A percentile compares a stretch with the other conserved stretches of the same genome.
Evolutionary conservation across 495 filamentous ascomycete species (phyloP).

Genomic region (Talaromyces thailandensis): DNA sequence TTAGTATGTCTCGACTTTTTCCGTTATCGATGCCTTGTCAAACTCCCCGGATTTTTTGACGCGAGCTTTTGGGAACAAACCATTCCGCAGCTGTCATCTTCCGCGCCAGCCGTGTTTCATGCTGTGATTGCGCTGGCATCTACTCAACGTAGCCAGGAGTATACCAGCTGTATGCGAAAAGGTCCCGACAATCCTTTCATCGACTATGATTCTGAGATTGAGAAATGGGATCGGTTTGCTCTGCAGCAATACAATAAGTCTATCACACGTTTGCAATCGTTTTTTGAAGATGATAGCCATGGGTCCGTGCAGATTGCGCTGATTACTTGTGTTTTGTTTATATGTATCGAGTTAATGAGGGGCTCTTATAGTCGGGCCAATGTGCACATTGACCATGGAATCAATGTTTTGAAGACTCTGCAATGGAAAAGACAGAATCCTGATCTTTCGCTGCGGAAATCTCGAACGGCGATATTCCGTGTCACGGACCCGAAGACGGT

Average conservation of each 20-base stretch:
- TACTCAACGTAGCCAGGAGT: slow-evolving; percentile 4
- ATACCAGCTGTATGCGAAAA: neutral
- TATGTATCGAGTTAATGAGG: slow-evolving; percentile 10
- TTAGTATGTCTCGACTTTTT: slow-evolving; percentile 49
- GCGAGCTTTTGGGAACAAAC: slow-evolving; percentile 27
- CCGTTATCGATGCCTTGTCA: slow-evolving; percentile 43
- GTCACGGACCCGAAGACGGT: neutral
- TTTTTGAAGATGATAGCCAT: neutral
- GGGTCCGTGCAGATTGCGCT: slow-evolving; percentile 2
- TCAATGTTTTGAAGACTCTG: neutral
- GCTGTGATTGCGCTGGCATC: slow-evolving; percentile 8
- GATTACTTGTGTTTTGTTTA: slow-evolving; percentile 10
- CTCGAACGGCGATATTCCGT: neutral
- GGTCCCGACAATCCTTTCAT: neutral
- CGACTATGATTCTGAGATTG: slow-evolving; percentile 20
- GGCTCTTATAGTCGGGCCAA: slow-evolving; percentile 25
- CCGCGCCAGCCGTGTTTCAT: slow-evolving; percentile 6
- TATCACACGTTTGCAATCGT: slow-evolving; percentile 1
- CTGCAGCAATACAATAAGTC: slow-evolving; percentile 11
- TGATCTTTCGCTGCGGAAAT: neutral
- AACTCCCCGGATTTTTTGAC: slow-evolving; percentile 55
- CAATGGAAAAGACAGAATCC: neutral
- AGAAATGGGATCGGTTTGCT: slow-evolving; percentile 8
- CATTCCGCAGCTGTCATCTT: slow-evolving; percentile 5
- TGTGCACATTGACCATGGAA: slow-evolving; percentile 36